Conservation (phyloP, 352 stramenopile species). For the Thalassiosira livingstoniorum region DNA sequence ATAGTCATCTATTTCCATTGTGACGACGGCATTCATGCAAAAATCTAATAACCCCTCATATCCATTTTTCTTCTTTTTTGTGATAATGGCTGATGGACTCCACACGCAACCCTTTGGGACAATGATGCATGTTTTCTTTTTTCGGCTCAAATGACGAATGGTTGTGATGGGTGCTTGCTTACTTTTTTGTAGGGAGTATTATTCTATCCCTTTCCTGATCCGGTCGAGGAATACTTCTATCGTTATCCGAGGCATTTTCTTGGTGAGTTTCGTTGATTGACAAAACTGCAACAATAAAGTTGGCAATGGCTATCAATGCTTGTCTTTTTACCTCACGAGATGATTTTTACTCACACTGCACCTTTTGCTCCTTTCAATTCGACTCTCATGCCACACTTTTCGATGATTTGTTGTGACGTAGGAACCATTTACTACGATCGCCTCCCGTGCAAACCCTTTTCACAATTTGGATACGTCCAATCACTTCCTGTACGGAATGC, state of each 20-base stretch:
- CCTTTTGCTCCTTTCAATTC: neutral
- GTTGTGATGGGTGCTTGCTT: neutral
- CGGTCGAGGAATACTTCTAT: constrained; percentile 13
- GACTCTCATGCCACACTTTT: neutral
- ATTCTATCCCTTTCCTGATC: constrained; percentile 26
- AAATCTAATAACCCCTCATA: neutral
- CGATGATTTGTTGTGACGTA: neutral
- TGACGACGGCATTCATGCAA: neutral
- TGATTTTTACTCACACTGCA: neutral
- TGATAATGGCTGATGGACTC: neutral
- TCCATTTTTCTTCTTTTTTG: neutral
- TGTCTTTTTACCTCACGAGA: neutral
- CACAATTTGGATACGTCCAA: constrained; percentile 20
- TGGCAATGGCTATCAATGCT: neutral
- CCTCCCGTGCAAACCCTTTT: constrained; percentile 47
- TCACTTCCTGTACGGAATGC: constrained; percentile 14
- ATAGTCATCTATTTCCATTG: neutral
- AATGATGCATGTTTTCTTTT: neutral
- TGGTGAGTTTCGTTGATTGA: neutral
- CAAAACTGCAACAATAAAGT: neutral
- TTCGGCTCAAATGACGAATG: neutral
- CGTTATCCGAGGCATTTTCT: constrained; percentile 28
- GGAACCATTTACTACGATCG: constrained; percentile 23
- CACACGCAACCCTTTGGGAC: neutral
- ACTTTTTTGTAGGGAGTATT: constrained; percentile 13